These are phyloP conservation scores for Colletotrichum nymphaeae DNA, from an alignment of 2,329 filamentous ascomycete genomes.

Conservation along the genomic window DNA sequence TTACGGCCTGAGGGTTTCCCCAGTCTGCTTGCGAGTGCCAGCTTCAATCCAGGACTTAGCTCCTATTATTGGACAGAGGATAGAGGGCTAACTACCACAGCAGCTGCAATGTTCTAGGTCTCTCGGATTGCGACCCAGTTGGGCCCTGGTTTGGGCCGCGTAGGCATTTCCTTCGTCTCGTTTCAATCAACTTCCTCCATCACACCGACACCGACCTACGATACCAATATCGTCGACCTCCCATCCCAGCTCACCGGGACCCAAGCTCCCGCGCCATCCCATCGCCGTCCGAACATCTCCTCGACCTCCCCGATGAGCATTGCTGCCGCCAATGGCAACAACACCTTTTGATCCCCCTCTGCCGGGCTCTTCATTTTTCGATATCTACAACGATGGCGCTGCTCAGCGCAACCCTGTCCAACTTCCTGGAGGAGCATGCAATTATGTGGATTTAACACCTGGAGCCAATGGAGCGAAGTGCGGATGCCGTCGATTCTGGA, in stretches of 20 bases:
- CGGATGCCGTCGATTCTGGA: constrained; percentile 72
- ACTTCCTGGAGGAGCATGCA: constrained; percentile 66
- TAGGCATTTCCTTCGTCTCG: constrained; percentile 21
- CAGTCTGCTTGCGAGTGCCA: constrained; percentile 30
- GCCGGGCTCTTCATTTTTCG: constrained; percentile 60
- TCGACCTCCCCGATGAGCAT: constrained; percentile 45
- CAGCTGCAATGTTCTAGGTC: constrained; percentile 48
- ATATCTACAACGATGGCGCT: constrained; percentile 64
- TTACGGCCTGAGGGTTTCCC: constrained; percentile 24
- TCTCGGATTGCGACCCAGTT: constrained; percentile 47
- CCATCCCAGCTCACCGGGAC: constrained; percentile 36
- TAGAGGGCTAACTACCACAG: constrained; percentile 26
- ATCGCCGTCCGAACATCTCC: constrained; percentile 37
- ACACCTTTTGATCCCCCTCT: constrained; percentile 59
- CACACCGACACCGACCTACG: neutral
- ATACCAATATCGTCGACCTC: constrained; percentile 33
- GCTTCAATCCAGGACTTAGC: constrained; percentile 24
- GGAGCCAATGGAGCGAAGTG: constrained; percentile 65
- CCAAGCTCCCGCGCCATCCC: constrained; percentile 28
- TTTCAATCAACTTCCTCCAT: constrained; percentile 7
- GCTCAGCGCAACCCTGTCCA: constrained; percentile 42
- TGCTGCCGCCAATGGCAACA: constrained; percentile 62
- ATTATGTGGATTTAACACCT: constrained; percentile 65
- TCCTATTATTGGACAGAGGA: constrained; percentile 4
- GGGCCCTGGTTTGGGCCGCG: constrained; percentile 47